Conservation (phyloP, 2,329 filamentous ascomycete genomes). For the Phyllosticta paracitricarpa region DNA sequence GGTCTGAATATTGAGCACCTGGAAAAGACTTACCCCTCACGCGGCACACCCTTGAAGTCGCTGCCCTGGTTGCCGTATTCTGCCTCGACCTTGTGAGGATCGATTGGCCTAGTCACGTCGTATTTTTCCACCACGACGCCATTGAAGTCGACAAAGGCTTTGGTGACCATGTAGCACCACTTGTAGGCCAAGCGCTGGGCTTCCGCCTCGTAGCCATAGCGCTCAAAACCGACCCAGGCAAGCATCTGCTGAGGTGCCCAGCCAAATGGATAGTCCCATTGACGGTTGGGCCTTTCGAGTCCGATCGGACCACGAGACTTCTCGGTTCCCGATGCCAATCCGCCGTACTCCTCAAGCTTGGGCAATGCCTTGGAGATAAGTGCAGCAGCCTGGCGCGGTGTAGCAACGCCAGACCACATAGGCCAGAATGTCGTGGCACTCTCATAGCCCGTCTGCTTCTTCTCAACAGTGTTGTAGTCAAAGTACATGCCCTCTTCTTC, state of each 20-base stretch:
- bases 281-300: conserved; percentile 78
- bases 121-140: conserved; percentile 98
- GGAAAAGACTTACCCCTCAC: conserved; percentile 68
- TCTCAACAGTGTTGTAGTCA: conserved; percentile 82
- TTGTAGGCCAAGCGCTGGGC: conserved; percentile 86
- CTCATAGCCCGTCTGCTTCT: conserved; percentile 76
- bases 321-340: conserved; percentile 80
- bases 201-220: conserved; percentile 86
- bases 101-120: conserved; percentile 80
- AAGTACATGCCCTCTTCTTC: conserved; percentile 92
- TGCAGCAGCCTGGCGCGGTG: conserved; percentile 72
- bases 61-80: conserved; percentile 96
- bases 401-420: conserved; percentile 86
- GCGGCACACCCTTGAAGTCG: conserved; percentile 90
- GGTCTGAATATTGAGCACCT: background rate
- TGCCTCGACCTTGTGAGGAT: conserved; percentile 88
- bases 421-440: conserved; percentile 93
- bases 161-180: conserved; percentile 98
- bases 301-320: conserved; percentile 73
- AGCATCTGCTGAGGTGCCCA: conserved; percentile 99
- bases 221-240: conserved; percentile 84
- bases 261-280: conserved; percentile 97
- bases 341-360: conserved; percentile 78
- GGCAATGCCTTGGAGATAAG: conserved; percentile 77
- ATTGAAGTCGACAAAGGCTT: conserved; percentile 97